Evolutionary conservation across 78 protist species (phyloP), one percentile per base, ranked within the genome.

Genomic region (Cavenderia fasciculata): DNA sequence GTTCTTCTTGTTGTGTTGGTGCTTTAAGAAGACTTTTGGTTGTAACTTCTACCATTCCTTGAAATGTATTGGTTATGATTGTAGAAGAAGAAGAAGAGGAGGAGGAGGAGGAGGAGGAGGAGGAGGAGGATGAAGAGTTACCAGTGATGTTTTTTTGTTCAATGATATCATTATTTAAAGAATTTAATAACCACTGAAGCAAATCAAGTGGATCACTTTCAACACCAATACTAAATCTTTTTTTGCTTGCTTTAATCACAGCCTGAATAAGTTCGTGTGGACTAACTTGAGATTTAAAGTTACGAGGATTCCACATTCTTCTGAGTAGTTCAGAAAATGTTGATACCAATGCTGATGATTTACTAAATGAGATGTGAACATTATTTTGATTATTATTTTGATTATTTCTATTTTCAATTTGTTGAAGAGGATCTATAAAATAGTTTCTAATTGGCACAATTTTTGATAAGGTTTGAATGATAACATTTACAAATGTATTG

Each of bases 241-340:
- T 68, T 51, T 59, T 52, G 38, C 66, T 27, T 34, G 51, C 71
- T 19, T 23, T 59, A 19, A 41, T 52, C 27, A 87, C 44, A 14
- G 87, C 94, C 74, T 95, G 96, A 6, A 96, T 25, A 19, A 97
- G 57, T 85, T 92, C 97, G 74, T 96, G 98, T 2, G 99, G 98
- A 3, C 82, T 54, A 29, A 96, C 97, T 27, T 97, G 99, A 1
- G 92, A 74, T 87, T 94, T 95, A 92, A 95, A 98, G 66, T 89
- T 94, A 23, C 44, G 59, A 33, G 97, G 96, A 74, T 94, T 96
- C 97, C 97, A 97, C 18, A 98, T 19, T 85, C 96, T 97, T 40
- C 98, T 87, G 0, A 87, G 16, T 18, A 97, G 75, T 61, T 94
- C 97, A 21, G 96, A 88, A 19, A 97, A 93, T 10, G 61, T 33